Conservation (phyloP, 495 filamentous ascomycete genomes). For the Aspergillus wentii region DNA sequence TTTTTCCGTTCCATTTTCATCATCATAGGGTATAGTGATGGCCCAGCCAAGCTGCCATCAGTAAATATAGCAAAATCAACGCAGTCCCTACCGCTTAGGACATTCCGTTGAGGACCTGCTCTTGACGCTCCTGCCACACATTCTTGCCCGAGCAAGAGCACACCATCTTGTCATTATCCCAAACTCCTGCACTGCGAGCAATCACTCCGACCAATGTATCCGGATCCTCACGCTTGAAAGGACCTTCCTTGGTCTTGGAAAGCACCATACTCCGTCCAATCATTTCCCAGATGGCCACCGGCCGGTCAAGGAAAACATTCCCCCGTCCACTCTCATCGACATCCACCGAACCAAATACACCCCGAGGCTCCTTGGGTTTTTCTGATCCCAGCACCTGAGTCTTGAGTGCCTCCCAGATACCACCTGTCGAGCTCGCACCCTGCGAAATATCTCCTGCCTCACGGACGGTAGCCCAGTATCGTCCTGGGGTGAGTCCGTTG, state of each 20-base stretch:
- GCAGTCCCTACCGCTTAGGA: conserved; percentile 31
- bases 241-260: conserved; percentile 44
- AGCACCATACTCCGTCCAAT: conserved; percentile 89
- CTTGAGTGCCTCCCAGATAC: conserved; percentile 66
- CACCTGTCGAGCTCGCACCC: conserved; percentile 75
- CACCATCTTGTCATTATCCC: conserved; percentile 98
- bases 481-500: conserved; percentile 76
- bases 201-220: conserved; percentile 89
- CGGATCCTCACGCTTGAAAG: conserved; percentile 62
- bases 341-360: conserved; percentile 67
- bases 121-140: conserved; percentile 92
- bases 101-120: conserved; percentile 86
- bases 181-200: conserved; percentile 89
- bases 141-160: conserved; percentile 95
- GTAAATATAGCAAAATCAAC: conserved; percentile 3
- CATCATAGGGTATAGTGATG: background rate
- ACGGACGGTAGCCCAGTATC: conserved; percentile 76
- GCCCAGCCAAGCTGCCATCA: conserved; percentile 1
- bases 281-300: conserved; percentile 89
- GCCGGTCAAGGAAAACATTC: conserved; percentile 70
- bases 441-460: conserved; percentile 85
- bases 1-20: background rate
- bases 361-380: conserved; percentile 46
- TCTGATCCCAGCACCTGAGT: conserved; percentile 44
- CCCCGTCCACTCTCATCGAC: conserved; percentile 62